Base-by-base conservation (phyloP, 163 green algal genomes). In the Chloroidium sp. region DNA sequence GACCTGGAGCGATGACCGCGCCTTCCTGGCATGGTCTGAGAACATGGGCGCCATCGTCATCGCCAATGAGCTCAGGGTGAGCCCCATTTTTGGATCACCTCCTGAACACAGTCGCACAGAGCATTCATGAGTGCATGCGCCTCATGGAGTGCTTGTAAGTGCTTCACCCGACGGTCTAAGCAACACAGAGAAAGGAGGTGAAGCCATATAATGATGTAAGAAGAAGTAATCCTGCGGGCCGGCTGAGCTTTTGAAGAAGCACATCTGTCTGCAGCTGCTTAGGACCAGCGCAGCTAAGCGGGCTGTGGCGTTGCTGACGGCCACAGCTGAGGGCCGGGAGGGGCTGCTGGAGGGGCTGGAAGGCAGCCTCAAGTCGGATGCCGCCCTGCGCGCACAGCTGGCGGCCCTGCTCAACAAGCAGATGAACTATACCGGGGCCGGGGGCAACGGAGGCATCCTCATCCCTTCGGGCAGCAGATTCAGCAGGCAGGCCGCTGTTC, bases 271-370 rank as follows among this genome's bases (percentile, higher is more conserved):
- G 69, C 87, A 91, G 77, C 79, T 80, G 36, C 79, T 97, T 82
- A 82, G 89, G 36, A 78, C 83, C 2, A 61, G 69, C 2, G 87
- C 87, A 1, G 90, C 93, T 1, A 69, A 77, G 12, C 78, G 84
- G 6, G 78, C 89, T n/a, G 91, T 96, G 60, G 57, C 57, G 3
- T 78, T 84, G 78, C 87, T 94, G 69, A 80, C 90, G 67, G 81
- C 68, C 59, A 94, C 87, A 0, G 77, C 81, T 4, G 92, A 96
- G 82, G 92, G 92, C 62, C 90, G 90, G 58, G 90, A 92, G 72
- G 92, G 92, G 2, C 84, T 96, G 81, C 86, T 96, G 79, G 68
- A 75, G 4, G 92, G 87, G 6, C 86, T 96, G 78, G 80, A 86
- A 67, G 72, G 74, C 4, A 89, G 89, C 13, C 69, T 94, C 4